Evolutionary conservation across 2,329 filamentous ascomycete genomes (phyloP), one percentile per base, ranked within the genome.

Genomic region (Arthrobotrys entomopaga): DNA sequence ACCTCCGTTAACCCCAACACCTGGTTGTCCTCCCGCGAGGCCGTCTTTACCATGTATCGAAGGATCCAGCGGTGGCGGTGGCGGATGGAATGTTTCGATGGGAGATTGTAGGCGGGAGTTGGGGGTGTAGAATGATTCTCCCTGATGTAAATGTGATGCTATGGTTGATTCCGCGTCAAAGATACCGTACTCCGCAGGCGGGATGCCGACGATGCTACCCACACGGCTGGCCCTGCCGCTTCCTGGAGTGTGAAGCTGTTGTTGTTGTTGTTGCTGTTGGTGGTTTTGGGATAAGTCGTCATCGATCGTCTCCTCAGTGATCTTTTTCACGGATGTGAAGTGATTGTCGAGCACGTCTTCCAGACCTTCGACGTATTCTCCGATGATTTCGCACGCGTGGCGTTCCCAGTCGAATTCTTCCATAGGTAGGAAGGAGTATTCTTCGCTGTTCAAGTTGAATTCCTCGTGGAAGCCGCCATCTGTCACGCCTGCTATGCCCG

Each of bases 381-480:
- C 77, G 16, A 78, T 77, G 8, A 78, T 76, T 19, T 77, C 76
- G 46, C 77, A 77, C 4, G 77, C 77, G 56, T 78, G 77, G 24
- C 71, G 54, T 40, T 78, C 77, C 77, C 77, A 78, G 53, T 77
- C 76, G 26, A 78, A 78, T 34, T 78, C 77, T 60, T 78, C 77
- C 77, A 78, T 78, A 1, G 77, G 77, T 11, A 78, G 65, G 58
- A 78, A 77, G 19, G 77, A 76, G 24, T 78, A 78, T 16, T 78
- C 77, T 20, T 66, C 61, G 48, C 76, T 77, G 61, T 77, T 77
- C 7, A 77, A 74, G 24, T 78, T 76, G 20, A 78, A 77, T 50
- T 78, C 76, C 20, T 77, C 77, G 19, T 72, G 77, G 53, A 75
- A 65, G n/a, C 65, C 75, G 6, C 57, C 70, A 48, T 53, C 77